Conservation (phyloP, 768 basidiomycete species). For the Boletus fagicola region DNA sequence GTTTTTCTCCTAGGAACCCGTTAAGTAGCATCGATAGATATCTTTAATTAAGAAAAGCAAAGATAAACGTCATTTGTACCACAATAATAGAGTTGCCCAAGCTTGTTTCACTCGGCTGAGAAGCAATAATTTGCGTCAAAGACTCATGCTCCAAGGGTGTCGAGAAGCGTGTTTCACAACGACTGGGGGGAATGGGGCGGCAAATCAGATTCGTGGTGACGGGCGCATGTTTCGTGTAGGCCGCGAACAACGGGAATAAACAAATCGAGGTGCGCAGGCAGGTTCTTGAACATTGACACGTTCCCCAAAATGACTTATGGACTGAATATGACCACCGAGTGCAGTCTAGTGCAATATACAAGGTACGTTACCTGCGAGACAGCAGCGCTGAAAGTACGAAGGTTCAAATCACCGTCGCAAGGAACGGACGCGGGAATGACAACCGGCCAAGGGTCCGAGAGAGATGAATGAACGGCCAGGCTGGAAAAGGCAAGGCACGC, state of each 20-base stretch:
- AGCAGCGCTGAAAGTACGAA: neutral
- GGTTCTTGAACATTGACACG: neutral
- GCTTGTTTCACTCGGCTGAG: neutral
- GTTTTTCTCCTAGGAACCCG: too few relatives aligned
- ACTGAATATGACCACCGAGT: neutral
- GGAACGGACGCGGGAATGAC: neutral
- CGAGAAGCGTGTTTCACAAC: neutral
- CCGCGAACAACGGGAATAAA: slow-evolving; percentile 1
- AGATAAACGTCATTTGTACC: too few relatives aligned
- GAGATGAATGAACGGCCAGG: neutral
- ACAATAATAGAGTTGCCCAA: neutral
- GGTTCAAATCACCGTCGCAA: slow-evolving; percentile 10
- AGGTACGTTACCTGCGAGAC: neutral
- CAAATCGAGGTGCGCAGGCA: neutral
- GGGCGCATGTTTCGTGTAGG: neutral
- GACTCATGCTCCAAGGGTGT: neutral
- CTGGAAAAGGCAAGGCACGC: neutral
- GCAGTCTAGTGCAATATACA: neutral
- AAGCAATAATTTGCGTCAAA: too few relatives aligned
- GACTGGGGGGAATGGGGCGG: neutral
- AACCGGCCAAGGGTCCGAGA: neutral
- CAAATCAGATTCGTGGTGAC: neutral
- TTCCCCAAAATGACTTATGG: too few relatives aligned
- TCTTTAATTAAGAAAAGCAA: too few relatives aligned
- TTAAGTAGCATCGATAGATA: too few relatives aligned